These are phyloP conservation scores for Syncephalis plumigaleata DNA, from an alignment of 371 early-diverging fungal genomes.

Conservation along the genomic window DNA sequence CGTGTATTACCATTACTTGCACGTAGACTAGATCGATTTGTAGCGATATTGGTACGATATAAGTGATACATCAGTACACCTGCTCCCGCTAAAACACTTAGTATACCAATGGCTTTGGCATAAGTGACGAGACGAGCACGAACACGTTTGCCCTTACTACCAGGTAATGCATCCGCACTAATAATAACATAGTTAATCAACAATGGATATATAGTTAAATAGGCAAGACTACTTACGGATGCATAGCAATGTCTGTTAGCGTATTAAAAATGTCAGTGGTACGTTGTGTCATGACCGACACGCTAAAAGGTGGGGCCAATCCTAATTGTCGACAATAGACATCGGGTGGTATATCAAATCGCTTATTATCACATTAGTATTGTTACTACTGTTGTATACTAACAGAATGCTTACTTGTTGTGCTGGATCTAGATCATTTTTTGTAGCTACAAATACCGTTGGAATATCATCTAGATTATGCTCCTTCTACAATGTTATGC, in stretches of 20 bases:
- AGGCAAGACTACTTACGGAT: constrained; percentile 22
- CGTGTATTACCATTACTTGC: no score
- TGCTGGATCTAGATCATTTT: constrained; percentile 81
- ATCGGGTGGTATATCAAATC: constrained; percentile 74
- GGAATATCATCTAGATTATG: constrained; percentile 73
- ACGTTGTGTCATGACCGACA: constrained; percentile 69
- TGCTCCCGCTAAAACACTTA: no score
- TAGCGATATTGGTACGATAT: no score
- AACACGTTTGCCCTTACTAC: no score
- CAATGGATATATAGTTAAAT: no score
- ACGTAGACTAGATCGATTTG: no score
- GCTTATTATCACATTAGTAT: constrained; percentile 12
- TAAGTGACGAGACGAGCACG: no score
- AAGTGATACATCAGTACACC: no score
- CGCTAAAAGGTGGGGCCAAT: constrained; percentile 68
- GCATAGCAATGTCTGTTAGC: constrained; percentile 70
- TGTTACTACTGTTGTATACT: not conserved
- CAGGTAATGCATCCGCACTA: no score
- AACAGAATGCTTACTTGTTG: constrained; percentile 27
- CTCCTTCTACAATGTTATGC: constrained; percentile 28
- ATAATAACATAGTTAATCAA: no score
- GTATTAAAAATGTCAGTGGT: constrained; percentile 78
- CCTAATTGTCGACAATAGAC: constrained; percentile 76
- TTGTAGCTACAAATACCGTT: constrained; percentile 81
- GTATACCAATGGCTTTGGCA: no score